Evolutionary conservation across 176 grass and related monocot species (phyloP), one percentile per base, ranked within the genome.

Genomic region (Aegilops tauschii): DNA sequence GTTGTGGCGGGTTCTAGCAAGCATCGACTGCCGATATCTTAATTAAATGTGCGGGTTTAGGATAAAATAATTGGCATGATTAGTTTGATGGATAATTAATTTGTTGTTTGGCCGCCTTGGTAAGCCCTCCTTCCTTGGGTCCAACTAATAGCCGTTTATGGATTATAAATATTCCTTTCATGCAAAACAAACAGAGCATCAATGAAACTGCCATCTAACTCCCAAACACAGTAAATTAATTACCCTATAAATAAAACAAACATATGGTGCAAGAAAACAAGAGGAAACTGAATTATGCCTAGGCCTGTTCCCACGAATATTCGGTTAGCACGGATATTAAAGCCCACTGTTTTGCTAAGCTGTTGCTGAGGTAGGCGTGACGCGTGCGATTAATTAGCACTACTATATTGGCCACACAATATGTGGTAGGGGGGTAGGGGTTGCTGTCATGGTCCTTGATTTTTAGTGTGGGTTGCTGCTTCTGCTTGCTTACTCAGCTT

Each of bases 401-500:
- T 31, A 29, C 44, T 76, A 83, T 81, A 62, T 87, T 80, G 61
- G 77, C 85, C 69, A 88, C 76, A 36, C 63, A 82, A 70, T 78
- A 20, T 76, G 73, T 76, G 18, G 81, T 86, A 76, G 80, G 65
- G 84, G 61, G 65, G 65, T 77, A 83, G 85, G 42, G 45, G 90
- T 85, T 81, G 86, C 82, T 91, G 81, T 88, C 90, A 71, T 85
- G 90, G 77, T 44, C 90, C 86, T 88, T 91, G 82, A 88, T 82
- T 91, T 91, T 91, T 88, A 88, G 86, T 91, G 85, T 52, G 69
- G 61, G 84, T 13, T 50, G 62, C 72, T 83, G 82, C 78, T 91
- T 73, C 77, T 91, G 90, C 77, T 88, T 78, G 86, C 90, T 85
- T 88, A 82, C 90, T 88, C 86, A 73, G 82, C 86, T 73, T 82